Percentiles rank a stretch among this genome's conserved stretches.
Conservation (phyloP, 1,284 basidiomycete genomes). For the Athelia psychrophila region DNA sequence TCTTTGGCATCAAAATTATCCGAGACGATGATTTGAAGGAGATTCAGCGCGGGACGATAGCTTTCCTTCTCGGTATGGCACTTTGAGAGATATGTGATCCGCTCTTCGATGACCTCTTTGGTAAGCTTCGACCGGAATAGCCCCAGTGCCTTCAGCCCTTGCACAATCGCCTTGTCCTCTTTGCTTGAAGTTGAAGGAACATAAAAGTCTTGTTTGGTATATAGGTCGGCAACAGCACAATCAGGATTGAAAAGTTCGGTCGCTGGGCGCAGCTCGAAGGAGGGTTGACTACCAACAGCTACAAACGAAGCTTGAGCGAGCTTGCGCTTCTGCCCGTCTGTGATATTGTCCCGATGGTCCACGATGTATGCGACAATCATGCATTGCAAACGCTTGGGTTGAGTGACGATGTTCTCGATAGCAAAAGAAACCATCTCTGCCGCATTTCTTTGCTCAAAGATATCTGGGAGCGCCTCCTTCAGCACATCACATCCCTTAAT, state of each 20-base stretch:
- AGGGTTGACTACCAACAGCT: constrained; percentile 11
- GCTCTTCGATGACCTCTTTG: constrained; percentile 25
- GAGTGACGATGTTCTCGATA: constrained; percentile 22
- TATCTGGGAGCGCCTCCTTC: constrained; percentile 18
- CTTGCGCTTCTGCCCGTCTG: constrained; percentile 18
- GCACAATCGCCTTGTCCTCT: constrained; percentile 14
- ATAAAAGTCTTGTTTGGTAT: constrained; percentile 11
- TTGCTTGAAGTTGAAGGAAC: constrained; percentile 9
- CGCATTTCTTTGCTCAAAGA: constrained; percentile 20
- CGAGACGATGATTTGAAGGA: constrained; percentile 19
- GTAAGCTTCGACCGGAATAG: constrained; percentile 28
- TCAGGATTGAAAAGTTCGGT: constrained; percentile 28
- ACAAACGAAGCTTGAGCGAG: constrained; percentile 27
- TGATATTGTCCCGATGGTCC: constrained; percentile 14
- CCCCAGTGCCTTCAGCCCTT: constrained; percentile 19
- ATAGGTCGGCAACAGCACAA: constrained; percentile 27
- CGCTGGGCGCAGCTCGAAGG: constrained; percentile 19
- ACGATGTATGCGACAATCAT: constrained; percentile 25
- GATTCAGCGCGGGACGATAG: constrained; percentile 11
- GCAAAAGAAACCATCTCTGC: constrained; percentile 24
- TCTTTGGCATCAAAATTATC: constrained; percentile 19
- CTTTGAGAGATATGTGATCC: constrained; percentile 26
- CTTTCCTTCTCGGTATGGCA: constrained; percentile 3
- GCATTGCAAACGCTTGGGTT: constrained; percentile 23
- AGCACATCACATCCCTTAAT: constrained; percentile 22